Base-by-base conservation (phyloP, 2,329 filamentous ascomycete genomes). In the Claviceps sp. region DNA sequence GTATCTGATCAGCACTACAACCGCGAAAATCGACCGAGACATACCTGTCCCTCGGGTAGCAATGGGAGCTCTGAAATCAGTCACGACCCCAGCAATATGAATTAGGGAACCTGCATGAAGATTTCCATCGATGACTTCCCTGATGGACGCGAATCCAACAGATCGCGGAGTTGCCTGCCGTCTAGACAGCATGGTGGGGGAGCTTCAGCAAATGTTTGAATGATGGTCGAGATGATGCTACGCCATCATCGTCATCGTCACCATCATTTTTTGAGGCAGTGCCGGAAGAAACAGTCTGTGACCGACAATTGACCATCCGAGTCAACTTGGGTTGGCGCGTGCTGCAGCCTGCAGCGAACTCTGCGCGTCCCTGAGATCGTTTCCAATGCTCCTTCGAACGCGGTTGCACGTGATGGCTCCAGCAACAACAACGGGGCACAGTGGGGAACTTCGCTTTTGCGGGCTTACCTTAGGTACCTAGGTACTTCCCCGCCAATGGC, bases 11-110 rank as follows among this genome's bases (percentile, higher is more conserved):
- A 14, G 37, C n/a, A 9, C 16, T 24, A 14, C 41, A 26, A 26
- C 37, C 30, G 30, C 30, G 11, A 4, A 50, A 34, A 14, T 6
- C 11, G 30, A 18, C 24, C 37, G 47, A 47, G 13, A n/a, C 65
- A 57, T 66, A 74, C 86, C 83, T 24, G 63, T 60, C 22, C 77
- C 74, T 51, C 55, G 69, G 1, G 81, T 81, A 11, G 63, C 52
- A 0, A 70, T 71, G 1, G 80, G 77, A 1, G 72, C 65, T 52
- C 79, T 73, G 48, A 73, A 75, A 58, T 91, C 86, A 49, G 79
- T 78, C 3, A 91, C 77, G 4, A 91, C 66, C 1, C 88, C 89
- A 49, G 89, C 75, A 42, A 93, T 68, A 65, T 72, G 84, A 56
- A 82, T 70, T 5, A 69, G 53, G 2, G 43, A 58, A 30, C 62